Evolutionary conservation across 176 grass and related monocot species (phyloP), one percentile per base, ranked within the genome.

Genomic region (Chloris gayana): DNA sequence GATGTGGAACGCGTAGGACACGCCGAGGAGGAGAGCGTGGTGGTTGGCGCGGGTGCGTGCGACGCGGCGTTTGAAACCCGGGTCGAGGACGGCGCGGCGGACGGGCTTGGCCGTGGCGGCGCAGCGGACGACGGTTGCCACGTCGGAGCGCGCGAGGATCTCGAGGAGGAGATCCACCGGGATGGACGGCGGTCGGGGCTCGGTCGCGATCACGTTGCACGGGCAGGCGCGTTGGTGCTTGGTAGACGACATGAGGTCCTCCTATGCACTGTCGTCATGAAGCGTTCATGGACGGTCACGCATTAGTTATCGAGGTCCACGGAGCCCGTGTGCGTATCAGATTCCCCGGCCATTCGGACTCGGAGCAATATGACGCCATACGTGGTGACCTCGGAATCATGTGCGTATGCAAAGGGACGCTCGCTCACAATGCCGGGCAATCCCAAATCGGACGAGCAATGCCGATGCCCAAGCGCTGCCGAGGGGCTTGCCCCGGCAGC

Each of bases 61-160:
- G 0, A 83, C 4, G 49, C 17, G 49, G 47, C 14, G 47, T 19
- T 50, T 35, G 63, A 59, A 76, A 14, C 17, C 64, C 0, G 22
- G 22, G 51, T 68, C 73, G 65, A 70, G 73, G 64, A 84, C 47
- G 46, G 51, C 37, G 10, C 30, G 31, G 41, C 54, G 83, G n/a
- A 85, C 41, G 15, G 15, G 22, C n/a, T 78, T 78, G 66, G 17
- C 19, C 22, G 30, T 62, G 30, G 83, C 29, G 27, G 74, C 66
- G 66, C 53, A 63, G 42, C 66, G 54, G n/a, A 85, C 2, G 66
- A 78, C 5, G 41, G 66, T 39, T 1, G 58, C 30, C n/a, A 21
- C 15, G 74, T 85, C 74, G 3, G 11, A 27, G 41, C 39, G 65
- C 17, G 11, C 54, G 11, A 46, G 41, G 65, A 78, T 85, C 82